These are phyloP conservation scores for Alternaria brassicicola DNA, from an alignment of 2,329 filamentous ascomycete species.

Conservation along the genomic window DNA sequence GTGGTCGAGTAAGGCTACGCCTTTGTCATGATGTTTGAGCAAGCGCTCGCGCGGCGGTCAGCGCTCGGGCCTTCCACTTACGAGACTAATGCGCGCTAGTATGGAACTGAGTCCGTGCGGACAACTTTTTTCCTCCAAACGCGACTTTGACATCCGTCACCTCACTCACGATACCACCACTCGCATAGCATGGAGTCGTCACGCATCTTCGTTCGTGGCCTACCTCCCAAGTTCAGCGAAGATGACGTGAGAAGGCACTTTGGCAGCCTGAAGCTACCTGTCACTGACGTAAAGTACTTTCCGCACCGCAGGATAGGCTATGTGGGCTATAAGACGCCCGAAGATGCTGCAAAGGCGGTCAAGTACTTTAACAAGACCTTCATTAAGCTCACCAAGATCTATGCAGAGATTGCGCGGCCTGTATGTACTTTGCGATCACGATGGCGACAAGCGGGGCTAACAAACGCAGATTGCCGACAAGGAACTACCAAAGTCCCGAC, in stretches of 20 bases:
- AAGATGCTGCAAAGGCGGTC: conserved; percentile 81
- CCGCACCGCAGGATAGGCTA: conserved; percentile 91
- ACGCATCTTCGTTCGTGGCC: conserved; percentile 72
- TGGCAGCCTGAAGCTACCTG: conserved; percentile 65
- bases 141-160: conserved; percentile 7
- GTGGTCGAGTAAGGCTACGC: conserved; percentile 17
- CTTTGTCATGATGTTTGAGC: conserved; percentile 25
- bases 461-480: conserved; percentile 40
- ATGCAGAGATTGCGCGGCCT: conserved; percentile 84
- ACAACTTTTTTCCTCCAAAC: conserved; percentile 21
- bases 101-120: conserved; percentile 10
- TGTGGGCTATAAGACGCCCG: conserved; percentile 84
- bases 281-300: conserved; percentile 93
- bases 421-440: conserved; percentile 55
- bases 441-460: conserved; percentile 34
- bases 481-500: conserved; percentile 43
- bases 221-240: conserved; percentile 85
- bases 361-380: conserved; percentile 96
- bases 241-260: conserved; percentile 91
- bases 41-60: conserved; percentile 14
- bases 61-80: conserved; percentile 8
- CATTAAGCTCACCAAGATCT: conserved; percentile 93
- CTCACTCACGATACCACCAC: conserved; percentile 6
- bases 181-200: conserved; percentile 68
- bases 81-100: conserved; percentile 5